Evolutionary conservation across 179 eudicot species (phyloP).

Genomic region (Amaranthus tricolor): DNA sequence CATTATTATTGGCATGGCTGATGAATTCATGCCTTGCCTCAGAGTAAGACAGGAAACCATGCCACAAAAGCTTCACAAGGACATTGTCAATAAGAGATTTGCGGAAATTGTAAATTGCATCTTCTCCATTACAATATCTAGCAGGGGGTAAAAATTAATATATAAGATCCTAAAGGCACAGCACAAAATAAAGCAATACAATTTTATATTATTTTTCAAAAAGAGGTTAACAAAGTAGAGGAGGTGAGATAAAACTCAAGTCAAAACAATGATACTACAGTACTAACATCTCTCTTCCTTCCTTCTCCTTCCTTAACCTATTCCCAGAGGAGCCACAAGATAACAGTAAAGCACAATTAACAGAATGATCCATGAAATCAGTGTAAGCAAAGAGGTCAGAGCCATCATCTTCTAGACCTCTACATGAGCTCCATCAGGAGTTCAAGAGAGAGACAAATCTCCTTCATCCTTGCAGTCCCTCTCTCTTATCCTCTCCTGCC

Average conservation of each 20-base stretch:
- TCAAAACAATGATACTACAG: not conserved
- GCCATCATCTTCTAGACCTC: not conserved
- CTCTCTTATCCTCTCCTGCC: not conserved
- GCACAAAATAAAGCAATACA: not conserved
- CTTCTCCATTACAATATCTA: constrained; percentile 64
- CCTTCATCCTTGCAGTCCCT: not conserved
- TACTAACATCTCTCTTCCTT: not conserved
- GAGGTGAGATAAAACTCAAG: not conserved
- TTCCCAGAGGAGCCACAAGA: not conserved
- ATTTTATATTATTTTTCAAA: not conserved
- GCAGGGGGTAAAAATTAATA: constrained; percentile 15
- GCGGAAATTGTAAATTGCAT: constrained; percentile 41
- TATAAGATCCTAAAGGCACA: constrained; percentile 11
- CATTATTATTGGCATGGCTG: constrained; percentile 25
- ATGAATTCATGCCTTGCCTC: constrained; percentile 34
- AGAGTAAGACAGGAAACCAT: constrained; percentile 43
- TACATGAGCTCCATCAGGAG: not conserved
- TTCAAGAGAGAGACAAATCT: not conserved
- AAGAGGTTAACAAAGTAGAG: not conserved
- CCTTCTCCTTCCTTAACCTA: not conserved
- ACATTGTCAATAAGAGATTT: constrained; percentile 57
- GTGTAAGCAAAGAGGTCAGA: not conserved
- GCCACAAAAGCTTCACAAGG: constrained; percentile 71
- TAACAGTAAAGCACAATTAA: not conserved
- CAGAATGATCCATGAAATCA: not conserved